Conservation (phyloP, 768 basidiomycete species). For the Podaxis carcinomalis region DNA sequence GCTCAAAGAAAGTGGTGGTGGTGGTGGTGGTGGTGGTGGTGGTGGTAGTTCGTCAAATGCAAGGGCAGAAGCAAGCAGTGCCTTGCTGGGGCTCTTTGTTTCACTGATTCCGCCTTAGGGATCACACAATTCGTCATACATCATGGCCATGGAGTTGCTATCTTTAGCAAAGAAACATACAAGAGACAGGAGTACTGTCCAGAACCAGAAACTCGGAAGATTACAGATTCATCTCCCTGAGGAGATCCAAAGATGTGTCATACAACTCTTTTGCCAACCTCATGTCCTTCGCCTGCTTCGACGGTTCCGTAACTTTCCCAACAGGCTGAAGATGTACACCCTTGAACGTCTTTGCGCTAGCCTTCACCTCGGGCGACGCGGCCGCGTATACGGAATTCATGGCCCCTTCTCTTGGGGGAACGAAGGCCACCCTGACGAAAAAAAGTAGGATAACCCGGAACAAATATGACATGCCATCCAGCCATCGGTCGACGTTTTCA, state of each 20-base stretch:
- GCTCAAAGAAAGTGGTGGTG: too few species aligned
- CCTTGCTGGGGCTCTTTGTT: too few species aligned
- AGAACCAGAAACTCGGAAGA: not conserved
- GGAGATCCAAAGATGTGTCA: slow-evolving; percentile 29
- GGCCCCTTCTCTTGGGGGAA: slow-evolving; percentile 26
- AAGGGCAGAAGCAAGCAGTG: too few species aligned
- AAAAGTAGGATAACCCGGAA: slow-evolving; percentile 10
- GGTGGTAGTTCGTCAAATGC: too few species aligned
- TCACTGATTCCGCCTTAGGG: too few species aligned
- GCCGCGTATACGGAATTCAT: slow-evolving; percentile 36
- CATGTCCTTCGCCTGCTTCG: slow-evolving; percentile 23
- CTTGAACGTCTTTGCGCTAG: slow-evolving; percentile 27
- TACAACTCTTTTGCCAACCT: slow-evolving; percentile 35
- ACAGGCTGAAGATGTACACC: slow-evolving; percentile 34
- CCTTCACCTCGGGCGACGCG: slow-evolving; percentile 28
- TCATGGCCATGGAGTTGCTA: too few species aligned
- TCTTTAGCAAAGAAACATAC: too few species aligned
- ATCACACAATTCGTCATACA: too few species aligned
- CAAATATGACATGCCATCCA: slow-evolving; percentile 7
- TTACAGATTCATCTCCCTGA: slow-evolving; percentile 21
- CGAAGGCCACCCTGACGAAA: slow-evolving; percentile 14
- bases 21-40: too few species aligned
- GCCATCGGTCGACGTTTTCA: slow-evolving; percentile 11
- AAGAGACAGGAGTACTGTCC: too few species aligned
- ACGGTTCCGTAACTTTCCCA: slow-evolving; percentile 23